Evolutionary conservation across 768 basidiomycete genomes (phyloP).

Genomic region (Hericium coralloides): DNA sequence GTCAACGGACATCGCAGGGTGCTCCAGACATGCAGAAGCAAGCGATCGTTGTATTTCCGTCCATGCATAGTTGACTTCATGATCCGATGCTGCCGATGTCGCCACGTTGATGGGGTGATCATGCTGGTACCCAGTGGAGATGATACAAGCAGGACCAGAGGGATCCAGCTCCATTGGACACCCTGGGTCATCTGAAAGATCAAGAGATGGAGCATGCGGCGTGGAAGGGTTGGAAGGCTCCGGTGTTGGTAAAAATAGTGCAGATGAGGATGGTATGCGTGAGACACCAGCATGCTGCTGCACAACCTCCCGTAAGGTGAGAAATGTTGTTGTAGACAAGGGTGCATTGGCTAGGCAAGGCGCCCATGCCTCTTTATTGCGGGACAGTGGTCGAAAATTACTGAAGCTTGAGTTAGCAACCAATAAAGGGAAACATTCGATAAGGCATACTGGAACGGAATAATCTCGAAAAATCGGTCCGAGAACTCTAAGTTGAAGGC

Average conservation of each 20-base stretch:
- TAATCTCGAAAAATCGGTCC: not conserved
- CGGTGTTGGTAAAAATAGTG: not conserved
- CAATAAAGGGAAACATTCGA: not conserved
- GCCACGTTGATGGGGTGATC: no score
- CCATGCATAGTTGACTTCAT: no score
- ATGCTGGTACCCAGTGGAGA: no score
- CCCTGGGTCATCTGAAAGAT: no score
- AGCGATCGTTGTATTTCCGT: no score
- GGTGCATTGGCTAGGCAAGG: not conserved
- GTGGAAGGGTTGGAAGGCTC: no score
- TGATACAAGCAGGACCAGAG: no score
- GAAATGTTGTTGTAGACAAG: not conserved
- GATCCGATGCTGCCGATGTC: no score
- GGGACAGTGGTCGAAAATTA: not conserved
- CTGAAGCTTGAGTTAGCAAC: not conserved
- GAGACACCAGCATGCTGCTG: not conserved
- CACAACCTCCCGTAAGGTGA: not conserved
- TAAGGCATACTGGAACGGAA: not conserved
- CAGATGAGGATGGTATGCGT: not conserved
- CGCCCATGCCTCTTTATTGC: not conserved
- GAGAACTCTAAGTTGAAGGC: not conserved
- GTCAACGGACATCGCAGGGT: no score
- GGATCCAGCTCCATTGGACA: no score
- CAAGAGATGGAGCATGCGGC: no score
- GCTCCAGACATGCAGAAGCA: no score